Evolutionary conservation across 1,284 basidiomycete genomes (phyloP).

Genomic region (Moesziomyces sp.): DNA sequence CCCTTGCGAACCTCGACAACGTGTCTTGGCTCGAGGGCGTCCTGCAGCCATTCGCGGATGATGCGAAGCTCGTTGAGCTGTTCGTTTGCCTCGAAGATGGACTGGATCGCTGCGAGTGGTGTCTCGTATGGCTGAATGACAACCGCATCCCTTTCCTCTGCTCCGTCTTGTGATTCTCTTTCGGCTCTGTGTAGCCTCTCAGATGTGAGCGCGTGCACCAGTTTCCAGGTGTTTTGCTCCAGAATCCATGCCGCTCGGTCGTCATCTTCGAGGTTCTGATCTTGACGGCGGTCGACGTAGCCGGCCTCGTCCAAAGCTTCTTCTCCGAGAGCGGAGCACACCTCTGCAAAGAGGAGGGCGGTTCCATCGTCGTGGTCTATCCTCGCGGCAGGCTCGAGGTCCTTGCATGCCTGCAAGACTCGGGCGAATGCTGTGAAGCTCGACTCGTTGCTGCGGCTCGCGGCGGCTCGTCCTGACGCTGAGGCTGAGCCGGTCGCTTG

Average conservation of each 20-base stretch:
- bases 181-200: slow-evolving; percentile 47
- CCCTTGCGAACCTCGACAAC: slow-evolving; percentile 66
- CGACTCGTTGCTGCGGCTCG: slow-evolving; percentile 30
- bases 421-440: slow-evolving; percentile 59
- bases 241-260: slow-evolving; percentile 49
- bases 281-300: slow-evolving; percentile 18
- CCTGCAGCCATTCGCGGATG: slow-evolving; percentile 65
- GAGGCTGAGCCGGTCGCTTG: slow-evolving; percentile 27
- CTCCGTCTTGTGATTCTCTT: slow-evolving; percentile 30
- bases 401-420: slow-evolving; percentile 47
- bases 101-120: slow-evolving; percentile 61
- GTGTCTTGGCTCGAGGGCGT: slow-evolving; percentile 53
- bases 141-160: slow-evolving; percentile 9
- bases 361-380: slow-evolving; percentile 52
- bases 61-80: slow-evolving; percentile 63
- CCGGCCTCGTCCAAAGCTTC: slow-evolving; percentile 50
- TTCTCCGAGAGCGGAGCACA: slow-evolving; percentile 42
- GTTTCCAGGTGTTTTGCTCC: slow-evolving; percentile 59
- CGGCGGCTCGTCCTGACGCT: slow-evolving; percentile 13
- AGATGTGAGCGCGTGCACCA: slow-evolving; percentile 52
- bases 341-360: slow-evolving; percentile 57
- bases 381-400: slow-evolving; percentile 41
- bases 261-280: slow-evolving; percentile 39
- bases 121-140: slow-evolving; percentile 53
- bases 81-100: slow-evolving; percentile 50